Conservation (phyloP, 257 asterid genomes). For the Scutellaria minor region DNA sequence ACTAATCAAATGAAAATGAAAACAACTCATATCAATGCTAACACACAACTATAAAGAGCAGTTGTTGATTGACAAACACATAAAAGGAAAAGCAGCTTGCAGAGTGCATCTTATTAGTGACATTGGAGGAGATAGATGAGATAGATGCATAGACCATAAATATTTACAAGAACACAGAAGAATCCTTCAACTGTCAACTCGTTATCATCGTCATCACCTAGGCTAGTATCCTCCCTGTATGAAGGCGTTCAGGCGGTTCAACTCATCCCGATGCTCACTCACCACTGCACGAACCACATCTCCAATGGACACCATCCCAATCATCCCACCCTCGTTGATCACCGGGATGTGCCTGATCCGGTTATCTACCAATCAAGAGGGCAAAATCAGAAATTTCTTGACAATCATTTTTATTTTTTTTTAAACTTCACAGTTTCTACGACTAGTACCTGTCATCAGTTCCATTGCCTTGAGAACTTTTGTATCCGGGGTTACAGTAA, state of each 20-base stretch:
- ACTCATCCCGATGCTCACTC: conserved; percentile 89
- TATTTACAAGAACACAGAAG: conserved; percentile 47
- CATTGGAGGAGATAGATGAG: background rate
- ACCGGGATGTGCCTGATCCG: conserved; percentile 98
- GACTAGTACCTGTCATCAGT: conserved; percentile 74
- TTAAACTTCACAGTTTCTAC: background rate
- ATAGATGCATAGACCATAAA: conserved; percentile 32
- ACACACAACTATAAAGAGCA: background rate
- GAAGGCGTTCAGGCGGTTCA: conserved; percentile 79
- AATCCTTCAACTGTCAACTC: conserved; percentile 20
- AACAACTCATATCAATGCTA: too few species aligned
- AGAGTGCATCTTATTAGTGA: conserved; percentile 33
- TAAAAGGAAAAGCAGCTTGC: conserved; percentile 14
- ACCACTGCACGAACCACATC: conserved; percentile 99
- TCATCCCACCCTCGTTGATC: conserved; percentile 70
- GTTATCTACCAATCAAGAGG: conserved; percentile 56
- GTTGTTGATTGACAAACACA: conserved; percentile 4
- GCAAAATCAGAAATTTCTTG: background rate
- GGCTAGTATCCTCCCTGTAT: conserved; percentile 93
- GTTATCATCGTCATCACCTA: conserved; percentile 46
- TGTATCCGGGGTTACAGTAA: conserved; percentile 81
- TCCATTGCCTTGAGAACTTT: conserved; percentile 94
- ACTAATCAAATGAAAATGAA: too few species aligned
- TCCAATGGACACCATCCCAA: conserved; percentile 97
- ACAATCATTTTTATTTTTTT: background rate